A percentile compares a stretch with the other conserved stretches of the same genome.
Evolutionary conservation across 352 stramenopile species (phyloP).

Genomic region (Phytopythium delawarense): DNA sequence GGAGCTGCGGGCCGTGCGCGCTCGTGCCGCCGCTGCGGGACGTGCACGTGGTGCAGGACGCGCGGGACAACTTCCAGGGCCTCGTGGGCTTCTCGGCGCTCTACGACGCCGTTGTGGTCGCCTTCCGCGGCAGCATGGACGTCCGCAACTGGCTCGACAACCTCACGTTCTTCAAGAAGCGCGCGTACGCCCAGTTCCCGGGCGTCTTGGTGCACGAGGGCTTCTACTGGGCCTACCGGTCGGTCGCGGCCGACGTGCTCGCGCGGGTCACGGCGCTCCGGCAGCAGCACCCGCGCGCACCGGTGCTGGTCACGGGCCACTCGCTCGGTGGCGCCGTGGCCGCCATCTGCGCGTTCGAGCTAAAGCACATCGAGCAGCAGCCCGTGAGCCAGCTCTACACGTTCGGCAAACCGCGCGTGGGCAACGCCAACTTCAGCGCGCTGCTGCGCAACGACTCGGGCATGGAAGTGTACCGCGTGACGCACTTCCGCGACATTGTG

Average conservation of each 20-base stretch:
- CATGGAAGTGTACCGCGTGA: slow-evolving; percentile 67
- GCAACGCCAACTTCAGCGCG: slow-evolving; percentile 62
- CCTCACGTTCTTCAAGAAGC: slow-evolving; percentile 76
- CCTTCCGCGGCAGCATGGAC: slow-evolving; percentile 83
- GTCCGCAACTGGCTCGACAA: slow-evolving; percentile 84
- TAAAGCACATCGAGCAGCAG: slow-evolving; percentile 58
- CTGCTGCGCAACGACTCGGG: slow-evolving; percentile 38
- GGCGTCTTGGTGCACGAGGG: slow-evolving; percentile 63
- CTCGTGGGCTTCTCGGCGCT: slow-evolving; percentile 64
- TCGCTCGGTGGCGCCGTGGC: slow-evolving; percentile 72
- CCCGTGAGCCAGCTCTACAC: slow-evolving; percentile 55
- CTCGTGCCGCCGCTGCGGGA: slow-evolving; percentile 46
- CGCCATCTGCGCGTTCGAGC: slow-evolving; percentile 69
- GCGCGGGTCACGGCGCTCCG: slow-evolving; percentile 26
- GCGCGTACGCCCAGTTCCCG: slow-evolving; percentile 56
- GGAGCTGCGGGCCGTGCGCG: slow-evolving; percentile 67
- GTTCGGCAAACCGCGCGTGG: slow-evolving; percentile 75
- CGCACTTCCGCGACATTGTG: slow-evolving; percentile 74
- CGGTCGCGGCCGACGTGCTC: slow-evolving; percentile 49
- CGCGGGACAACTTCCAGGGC: slow-evolving; percentile 72
- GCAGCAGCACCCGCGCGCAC: slow-evolving; percentile 32
- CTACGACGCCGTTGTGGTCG: slow-evolving; percentile 55
- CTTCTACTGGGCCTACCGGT: slow-evolving; percentile 80
- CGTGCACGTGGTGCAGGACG: slow-evolving; percentile 60
- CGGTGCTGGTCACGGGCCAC: slow-evolving; percentile 65